Evolutionary conservation across 2,329 filamentous ascomycete genomes (phyloP), one percentile per base, ranked within the genome.

Genomic region (Colletotrichum sp.): DNA sequence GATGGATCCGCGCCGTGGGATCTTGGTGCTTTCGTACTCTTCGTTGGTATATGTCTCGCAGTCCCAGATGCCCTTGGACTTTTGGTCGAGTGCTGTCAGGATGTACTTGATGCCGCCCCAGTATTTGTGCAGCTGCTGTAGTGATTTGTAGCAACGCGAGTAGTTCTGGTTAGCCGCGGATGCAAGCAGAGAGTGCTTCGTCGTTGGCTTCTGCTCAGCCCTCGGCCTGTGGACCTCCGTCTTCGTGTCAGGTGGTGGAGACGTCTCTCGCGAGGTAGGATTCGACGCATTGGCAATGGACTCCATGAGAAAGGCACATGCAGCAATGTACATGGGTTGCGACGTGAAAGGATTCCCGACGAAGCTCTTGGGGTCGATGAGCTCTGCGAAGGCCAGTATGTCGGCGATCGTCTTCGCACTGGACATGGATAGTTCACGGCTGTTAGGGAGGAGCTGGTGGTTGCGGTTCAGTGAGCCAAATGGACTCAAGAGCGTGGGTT

Each of bases 351-450:
- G 95, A 75, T 97, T 98, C 2, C 95, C 95, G 39, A 96, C 93
- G 71, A 96, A 95, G 79, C 95, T 96, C 82, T 95, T 96, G 0
- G 94, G 92, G 82, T 97, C 95, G 67, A 97, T 95, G 12, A 97
- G 86, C 81, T 97, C 95, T 1, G 95, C 94, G 83, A 97, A 97
- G 1, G 94, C 93, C 10, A 97, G 85, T 18, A 98, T 98, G 79
- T 98, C 95, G 39, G 95, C 95, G 76, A 98, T 97, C 0, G 95
- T 97, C 86, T 97, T 98, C 15, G 95, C 96, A 28, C 95, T 96
- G 16, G 94, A 96, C 93, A 96, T 96, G 76, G 94, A 95, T 7
- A 93, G 83, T 82, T 97, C 95, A 71, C 94, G 92, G 78, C 95
- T 97, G 80, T 97, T 95, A 0, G 94, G 91, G 48, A 95, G 91